Conservation (phyloP, 768 basidiomycete genomes). For the Lyophyllum semitale region DNA sequence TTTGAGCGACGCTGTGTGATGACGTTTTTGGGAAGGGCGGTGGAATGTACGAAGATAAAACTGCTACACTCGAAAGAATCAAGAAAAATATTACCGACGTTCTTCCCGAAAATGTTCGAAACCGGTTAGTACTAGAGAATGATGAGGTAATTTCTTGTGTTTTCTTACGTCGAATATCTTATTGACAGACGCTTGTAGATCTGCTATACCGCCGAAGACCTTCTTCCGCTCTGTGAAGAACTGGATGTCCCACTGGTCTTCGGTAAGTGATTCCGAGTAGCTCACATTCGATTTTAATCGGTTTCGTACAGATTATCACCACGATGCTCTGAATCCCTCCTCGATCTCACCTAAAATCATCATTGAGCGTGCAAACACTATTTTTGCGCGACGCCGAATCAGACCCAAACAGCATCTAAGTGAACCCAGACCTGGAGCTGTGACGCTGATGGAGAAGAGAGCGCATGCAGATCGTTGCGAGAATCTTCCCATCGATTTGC, state of each 20-base stretch:
- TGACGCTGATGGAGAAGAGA: slow-evolving; percentile 79
- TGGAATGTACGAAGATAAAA: slow-evolving; percentile 83
- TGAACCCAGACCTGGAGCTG: slow-evolving; percentile 85
- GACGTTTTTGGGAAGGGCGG: slow-evolving; percentile 55
- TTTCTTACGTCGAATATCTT: neutral
- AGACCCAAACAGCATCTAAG: slow-evolving; percentile 91
- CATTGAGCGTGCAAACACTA: slow-evolving; percentile 73
- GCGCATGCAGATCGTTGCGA: slow-evolving; percentile 87
- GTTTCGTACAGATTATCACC: slow-evolving; percentile 64
- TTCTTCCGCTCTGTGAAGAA: slow-evolving; percentile 86
- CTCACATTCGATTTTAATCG: slow-evolving; percentile 24
- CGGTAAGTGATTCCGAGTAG: slow-evolving; percentile 37
- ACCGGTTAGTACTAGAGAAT: slow-evolving; percentile 87
- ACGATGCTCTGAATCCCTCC: slow-evolving; percentile 70
- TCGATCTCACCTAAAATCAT: slow-evolving; percentile 63
- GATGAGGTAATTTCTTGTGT: slow-evolving; percentile 65
- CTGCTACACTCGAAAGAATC: slow-evolving; percentile 67
- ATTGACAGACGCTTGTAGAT: slow-evolving; percentile 35
- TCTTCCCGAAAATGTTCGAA: slow-evolving; percentile 66
- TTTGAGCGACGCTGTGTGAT: neutral
- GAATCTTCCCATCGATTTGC: slow-evolving; percentile 60
- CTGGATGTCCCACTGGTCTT: slow-evolving; percentile 74
- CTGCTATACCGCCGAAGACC: slow-evolving; percentile 88
- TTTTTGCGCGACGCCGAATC: slow-evolving; percentile 78
- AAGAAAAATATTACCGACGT: slow-evolving; percentile 62